Conservation (phyloP, 2,329 filamentous ascomycete genomes). For the Cylindrodendrum hubeiense region DNA sequence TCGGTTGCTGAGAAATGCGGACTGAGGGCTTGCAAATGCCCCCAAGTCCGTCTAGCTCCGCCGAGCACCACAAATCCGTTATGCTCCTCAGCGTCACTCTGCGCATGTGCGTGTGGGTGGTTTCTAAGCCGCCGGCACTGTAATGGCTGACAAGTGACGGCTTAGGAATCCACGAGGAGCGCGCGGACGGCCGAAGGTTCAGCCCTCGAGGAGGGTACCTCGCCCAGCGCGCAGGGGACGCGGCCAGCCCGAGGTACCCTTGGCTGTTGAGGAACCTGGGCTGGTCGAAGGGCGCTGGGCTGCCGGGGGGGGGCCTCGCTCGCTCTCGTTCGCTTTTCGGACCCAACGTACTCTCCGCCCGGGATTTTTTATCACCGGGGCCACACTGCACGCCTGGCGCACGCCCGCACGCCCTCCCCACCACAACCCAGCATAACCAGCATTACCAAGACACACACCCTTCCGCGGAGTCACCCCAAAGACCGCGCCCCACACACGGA, state of each 20-base stretch:
- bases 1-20: slow-evolving; percentile 30
- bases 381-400: slow-evolving; percentile 2
- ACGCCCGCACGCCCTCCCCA: neutral
- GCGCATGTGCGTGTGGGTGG: neutral
- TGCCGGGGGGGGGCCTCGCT: neutral
- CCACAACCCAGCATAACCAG: neutral
- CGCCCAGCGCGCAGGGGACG: neutral
- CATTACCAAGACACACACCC: neutral
- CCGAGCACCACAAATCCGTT: slow-evolving; percentile 5
- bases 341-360: neutral
- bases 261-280: slow-evolving; percentile 31
- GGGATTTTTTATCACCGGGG: neutral
- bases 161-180: neutral
- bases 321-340: neutral
- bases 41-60: slow-evolving; percentile 1
- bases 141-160: neutral
- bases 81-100: slow-evolving; percentile 1
- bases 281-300: slow-evolving; percentile 11
- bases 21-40: slow-evolving; percentile 11
- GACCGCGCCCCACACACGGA: slow-evolving; percentile 37
- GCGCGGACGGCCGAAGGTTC: neutral
- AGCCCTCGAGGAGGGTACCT: slow-evolving; percentile 27
- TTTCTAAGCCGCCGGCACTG: slow-evolving; percentile 1
- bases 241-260: slow-evolving; percentile 34
- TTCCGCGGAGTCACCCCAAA: slow-evolving; percentile 38